These are phyloP conservation scores for Elsinoe batatas DNA, from an alignment of 2,329 filamentous ascomycete species.

Conservation along the genomic window DNA sequence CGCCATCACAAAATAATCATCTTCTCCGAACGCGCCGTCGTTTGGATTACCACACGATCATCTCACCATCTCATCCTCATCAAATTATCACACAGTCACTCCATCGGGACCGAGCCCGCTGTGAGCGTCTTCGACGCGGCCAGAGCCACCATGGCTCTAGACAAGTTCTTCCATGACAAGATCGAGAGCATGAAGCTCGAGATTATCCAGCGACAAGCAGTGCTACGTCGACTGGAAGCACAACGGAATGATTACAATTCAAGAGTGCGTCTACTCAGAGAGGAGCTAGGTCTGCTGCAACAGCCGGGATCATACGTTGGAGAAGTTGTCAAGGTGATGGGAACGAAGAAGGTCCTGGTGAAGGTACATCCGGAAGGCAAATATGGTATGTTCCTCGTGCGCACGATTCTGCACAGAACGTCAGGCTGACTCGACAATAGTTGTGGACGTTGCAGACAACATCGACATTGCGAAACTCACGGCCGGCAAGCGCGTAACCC, in stretches of 20 bases:
- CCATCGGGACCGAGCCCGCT: not conserved
- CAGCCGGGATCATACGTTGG: slow-evolving; percentile 97
- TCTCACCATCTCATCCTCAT: slow-evolving; percentile 4
- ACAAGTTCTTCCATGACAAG: slow-evolving; percentile 99
- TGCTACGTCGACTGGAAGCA: slow-evolving; percentile 86
- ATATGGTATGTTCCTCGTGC: slow-evolving; percentile 62
- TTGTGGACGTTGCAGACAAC: slow-evolving; percentile 88
- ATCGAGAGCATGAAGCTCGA: slow-evolving; percentile 99
- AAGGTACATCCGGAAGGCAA: slow-evolving; percentile 99
- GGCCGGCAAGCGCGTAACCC: slow-evolving; percentile 90
- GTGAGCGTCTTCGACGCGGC: not conserved
- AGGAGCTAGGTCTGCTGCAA: slow-evolving; percentile 91
- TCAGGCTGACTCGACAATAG: slow-evolving; percentile 37
- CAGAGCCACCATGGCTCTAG: slow-evolving; percentile 78
- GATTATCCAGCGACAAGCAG: slow-evolving; percentile 97
- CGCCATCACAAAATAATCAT: not conserved
- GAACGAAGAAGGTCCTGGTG: slow-evolving; percentile 96
- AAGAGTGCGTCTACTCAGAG: slow-evolving; percentile 81
- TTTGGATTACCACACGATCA: not conserved
- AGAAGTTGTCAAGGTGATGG: slow-evolving; percentile 99
- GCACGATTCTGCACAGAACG: not conserved
- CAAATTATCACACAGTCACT: not conserved
- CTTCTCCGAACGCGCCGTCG: not conserved
- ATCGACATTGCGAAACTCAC: slow-evolving; percentile 95
- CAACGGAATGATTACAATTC: slow-evolving; percentile 99